Evolutionary conservation across 2,329 filamentous ascomycete species (phyloP).

Genomic region (Colletotrichum zoysiae): DNA sequence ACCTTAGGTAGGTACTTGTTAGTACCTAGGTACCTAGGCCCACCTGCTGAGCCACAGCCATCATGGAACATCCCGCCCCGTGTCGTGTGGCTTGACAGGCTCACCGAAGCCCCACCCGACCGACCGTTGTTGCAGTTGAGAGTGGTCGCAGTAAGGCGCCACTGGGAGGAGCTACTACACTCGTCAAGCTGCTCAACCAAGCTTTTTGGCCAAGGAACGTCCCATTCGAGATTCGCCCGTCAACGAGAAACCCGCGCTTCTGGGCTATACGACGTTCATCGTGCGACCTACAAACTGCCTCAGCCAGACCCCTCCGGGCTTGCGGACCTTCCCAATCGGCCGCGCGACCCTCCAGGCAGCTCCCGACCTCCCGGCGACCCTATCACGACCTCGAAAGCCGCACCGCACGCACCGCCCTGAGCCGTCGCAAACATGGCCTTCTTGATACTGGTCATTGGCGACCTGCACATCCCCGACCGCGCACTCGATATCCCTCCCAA

Average conservation of each 20-base stretch:
- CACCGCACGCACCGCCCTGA: neutral
- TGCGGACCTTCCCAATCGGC: conserved; percentile 17
- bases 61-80: neutral
- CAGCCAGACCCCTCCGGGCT: conserved; percentile 9
- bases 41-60: conserved; percentile 19
- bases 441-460: conserved; percentile 90
- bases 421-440: conserved; percentile 77
- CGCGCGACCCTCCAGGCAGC: conserved; percentile 18
- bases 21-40: conserved; percentile 3
- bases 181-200: conserved; percentile 6
- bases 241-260: neutral
- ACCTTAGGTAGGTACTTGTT: too few relatives aligned
- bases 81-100: conserved; percentile 22
- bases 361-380: conserved; percentile 15
- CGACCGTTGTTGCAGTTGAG: conserved; percentile 23
- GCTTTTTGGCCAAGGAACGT: conserved; percentile 7
- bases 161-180: conserved; percentile 11
- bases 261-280: neutral
- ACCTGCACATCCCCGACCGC: conserved; percentile 93
- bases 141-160: conserved; percentile 7
- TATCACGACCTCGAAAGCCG: conserved; percentile 9
- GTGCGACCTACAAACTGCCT: neutral
- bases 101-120: conserved; percentile 8
- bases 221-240: neutral
- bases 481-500: conserved; percentile 92